Base-by-base conservation (phyloP, 2,329 filamentous ascomycete genomes). In the Colletotrichum truncatum region DNA sequence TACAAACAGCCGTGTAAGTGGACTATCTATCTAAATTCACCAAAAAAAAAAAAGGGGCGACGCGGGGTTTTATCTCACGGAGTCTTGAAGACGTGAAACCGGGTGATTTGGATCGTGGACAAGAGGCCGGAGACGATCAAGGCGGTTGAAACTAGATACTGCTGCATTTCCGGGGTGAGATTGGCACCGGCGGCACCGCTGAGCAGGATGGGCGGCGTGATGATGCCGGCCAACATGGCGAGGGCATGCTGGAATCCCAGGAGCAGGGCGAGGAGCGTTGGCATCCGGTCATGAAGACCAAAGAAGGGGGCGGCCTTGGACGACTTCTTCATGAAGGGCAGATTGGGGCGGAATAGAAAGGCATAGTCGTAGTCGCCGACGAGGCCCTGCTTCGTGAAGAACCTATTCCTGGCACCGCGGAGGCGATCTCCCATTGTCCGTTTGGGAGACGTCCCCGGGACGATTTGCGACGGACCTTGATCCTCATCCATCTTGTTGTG, bases 311-410 rank as follows among this genome's bases (percentile, higher is more conserved):
- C 88, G n/a, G 84, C 81, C 68, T 80, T 78, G 32, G 76, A 76
- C 5, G 80, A 72, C 75, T 86, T 88, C 73, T 86, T 89, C 84
- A 96, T 89, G 77, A 97, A 97, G 0, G 94, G 94, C 21, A 97
- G 78, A 70, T 92, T 94, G 1, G 88, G 92, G 21, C 82, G 88
- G 83, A 98, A 97, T 39, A 98, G 89, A 73, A 94, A 96, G 34
- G 77, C 92, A 85, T 98, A 98, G 84, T 98, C 92, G 78, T 98
- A 98, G 71, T 89, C 85, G 68, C 94, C 94, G 60, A 98, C 78
- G 25, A 97, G 84, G 11, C 94, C 94, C 1, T 94, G 85, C 67
- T 82, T 89, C 46, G 86, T 88, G 57, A 84, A 77, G 68, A 88
- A 83, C 6, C 80, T 78, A 64, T 78, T 79, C 70, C 74, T 80